Percentiles rank a stretch among this genome's conserved stretches.
Conservation (phyloP, 352 stramenopile species). For the Phytophthora idaei region DNA sequence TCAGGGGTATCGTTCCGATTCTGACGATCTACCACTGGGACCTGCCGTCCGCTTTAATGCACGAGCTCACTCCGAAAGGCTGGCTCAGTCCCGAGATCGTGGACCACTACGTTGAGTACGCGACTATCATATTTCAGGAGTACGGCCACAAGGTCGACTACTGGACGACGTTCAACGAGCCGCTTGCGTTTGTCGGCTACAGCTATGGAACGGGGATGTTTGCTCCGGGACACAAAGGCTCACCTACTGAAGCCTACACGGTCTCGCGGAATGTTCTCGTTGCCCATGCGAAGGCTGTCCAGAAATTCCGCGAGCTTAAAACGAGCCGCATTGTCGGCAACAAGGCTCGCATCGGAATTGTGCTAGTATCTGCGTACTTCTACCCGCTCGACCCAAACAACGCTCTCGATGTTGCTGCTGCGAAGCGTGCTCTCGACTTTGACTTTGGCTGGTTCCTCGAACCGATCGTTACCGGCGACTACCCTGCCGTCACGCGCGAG, state of each 20-base stretch:
- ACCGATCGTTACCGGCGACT: conserved; percentile 90
- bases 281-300: conserved; percentile 82
- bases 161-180: conserved; percentile 94
- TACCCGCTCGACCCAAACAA: conserved; percentile 75
- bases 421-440: conserved; percentile 87
- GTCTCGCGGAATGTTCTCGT: conserved; percentile 86
- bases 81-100: conserved; percentile 35
- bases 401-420: conserved; percentile 59
- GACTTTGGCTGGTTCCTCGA: conserved; percentile 92
- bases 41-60: conserved; percentile 22
- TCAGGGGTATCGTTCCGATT: conserved; percentile 27
- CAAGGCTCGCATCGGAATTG: conserved; percentile 70
- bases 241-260: conserved; percentile 35
- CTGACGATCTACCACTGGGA: conserved; percentile 38
- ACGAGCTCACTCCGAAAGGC: conserved; percentile 44
- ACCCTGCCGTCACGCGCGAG: conserved; percentile 91
- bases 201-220: conserved; percentile 78
- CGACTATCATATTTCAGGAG: conserved; percentile 80
- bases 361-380: conserved; percentile 83
- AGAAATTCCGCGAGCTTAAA: conserved; percentile 64
- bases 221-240: conserved; percentile 38
- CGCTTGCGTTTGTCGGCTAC: conserved; percentile 73
- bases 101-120: conserved; percentile 66
- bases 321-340: conserved; percentile 18
- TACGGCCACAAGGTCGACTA: conserved; percentile 90